Conservation (phyloP, 306 rosid species). For the Cucumis melo region DNA sequence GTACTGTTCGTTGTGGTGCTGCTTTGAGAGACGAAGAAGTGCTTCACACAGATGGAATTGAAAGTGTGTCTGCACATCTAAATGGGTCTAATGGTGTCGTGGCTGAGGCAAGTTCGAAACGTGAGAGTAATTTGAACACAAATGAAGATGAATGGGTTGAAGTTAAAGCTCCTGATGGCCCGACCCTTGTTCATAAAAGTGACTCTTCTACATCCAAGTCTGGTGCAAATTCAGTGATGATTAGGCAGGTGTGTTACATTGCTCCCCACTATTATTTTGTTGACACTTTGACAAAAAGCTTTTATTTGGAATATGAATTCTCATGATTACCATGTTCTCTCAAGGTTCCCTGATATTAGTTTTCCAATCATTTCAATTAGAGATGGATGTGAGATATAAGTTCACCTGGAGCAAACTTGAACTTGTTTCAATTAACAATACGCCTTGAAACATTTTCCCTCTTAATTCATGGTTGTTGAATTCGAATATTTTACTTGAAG, state of each 20-base stretch:
- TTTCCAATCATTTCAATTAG: not conserved
- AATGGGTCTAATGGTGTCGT: constrained; percentile 15
- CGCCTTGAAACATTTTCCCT: not conserved
- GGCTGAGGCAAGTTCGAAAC: constrained; percentile 21
- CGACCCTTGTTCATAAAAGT: constrained; percentile 2
- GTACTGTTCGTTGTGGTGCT: constrained; percentile 61
- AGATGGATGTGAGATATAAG: not conserved
- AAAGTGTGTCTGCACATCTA: constrained; percentile 13
- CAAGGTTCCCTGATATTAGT: not conserved
- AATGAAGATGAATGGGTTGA: constrained; percentile 87
- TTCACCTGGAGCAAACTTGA: not conserved
- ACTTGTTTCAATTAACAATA: not conserved
- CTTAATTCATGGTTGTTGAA: not conserved
- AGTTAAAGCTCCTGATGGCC: constrained; percentile 33
- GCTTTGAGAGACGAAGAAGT: constrained; percentile 50
- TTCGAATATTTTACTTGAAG: not conserved
- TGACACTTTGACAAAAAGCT: not conserved
- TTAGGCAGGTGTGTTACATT: constrained; percentile 32
- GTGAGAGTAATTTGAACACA: constrained; percentile 10
- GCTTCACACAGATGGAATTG: constrained; percentile 25
- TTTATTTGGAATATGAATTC: not conserved
- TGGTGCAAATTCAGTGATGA: not conserved
- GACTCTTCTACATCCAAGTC: constrained; percentile 12
- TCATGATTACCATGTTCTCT: not conserved
- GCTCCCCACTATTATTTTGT: not conserved